Evolutionary conservation across 2,329 filamentous ascomycete species (phyloP).

Genomic region (Fusarium piperis): DNA sequence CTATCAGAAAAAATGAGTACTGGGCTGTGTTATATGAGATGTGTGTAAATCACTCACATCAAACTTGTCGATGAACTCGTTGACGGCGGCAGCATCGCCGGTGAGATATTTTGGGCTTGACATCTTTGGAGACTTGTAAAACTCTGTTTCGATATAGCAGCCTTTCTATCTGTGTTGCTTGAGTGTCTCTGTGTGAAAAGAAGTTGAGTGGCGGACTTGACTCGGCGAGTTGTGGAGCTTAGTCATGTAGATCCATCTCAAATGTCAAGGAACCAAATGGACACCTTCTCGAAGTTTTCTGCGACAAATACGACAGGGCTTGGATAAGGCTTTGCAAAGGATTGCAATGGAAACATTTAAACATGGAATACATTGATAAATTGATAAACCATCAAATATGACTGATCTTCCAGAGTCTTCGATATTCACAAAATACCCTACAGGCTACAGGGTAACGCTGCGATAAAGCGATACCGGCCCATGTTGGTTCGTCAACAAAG

Average conservation of each 20-base stretch:
- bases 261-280: not conserved
- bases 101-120: conserved; percentile 72
- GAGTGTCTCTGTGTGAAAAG: not conserved
- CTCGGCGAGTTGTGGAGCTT: conserved; percentile 7
- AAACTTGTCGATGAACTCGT: conserved; percentile 87
- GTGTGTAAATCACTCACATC: conserved; percentile 72
- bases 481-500: not conserved
- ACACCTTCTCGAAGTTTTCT: not conserved
- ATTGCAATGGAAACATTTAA: not conserved
- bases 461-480: not conserved
- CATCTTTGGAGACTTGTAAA: conserved; percentile 33
- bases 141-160: not conserved
- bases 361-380: not conserved
- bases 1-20: conserved; percentile 55
- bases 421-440: not conserved
- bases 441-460: not conserved
- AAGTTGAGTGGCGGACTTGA: not conserved
- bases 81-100: conserved; percentile 79
- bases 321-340: not conserved
- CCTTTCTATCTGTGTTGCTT: not conserved
- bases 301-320: not conserved
- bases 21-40: not conserved
- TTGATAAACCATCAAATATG: not conserved
- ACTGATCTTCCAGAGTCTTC: not conserved
- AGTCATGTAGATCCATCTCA: conserved; percentile 9